These are phyloP conservation scores for Kurtzmaniella quercitrusa DNA, from an alignment of 1,139 yeast genomes.

Conservation along the genomic window DNA sequence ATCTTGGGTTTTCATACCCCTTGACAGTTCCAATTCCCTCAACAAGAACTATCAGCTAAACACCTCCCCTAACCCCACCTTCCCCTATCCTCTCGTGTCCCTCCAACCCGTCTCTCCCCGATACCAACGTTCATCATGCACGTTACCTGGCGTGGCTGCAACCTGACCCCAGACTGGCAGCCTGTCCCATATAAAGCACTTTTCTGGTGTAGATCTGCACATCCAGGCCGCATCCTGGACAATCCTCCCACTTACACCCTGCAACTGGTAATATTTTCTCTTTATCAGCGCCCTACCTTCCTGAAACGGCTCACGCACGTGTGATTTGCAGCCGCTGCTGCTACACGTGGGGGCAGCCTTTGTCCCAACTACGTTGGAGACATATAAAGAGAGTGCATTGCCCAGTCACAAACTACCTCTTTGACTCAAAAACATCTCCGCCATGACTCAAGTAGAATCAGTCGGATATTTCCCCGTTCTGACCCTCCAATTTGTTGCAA, in stretches of 20 bases:
- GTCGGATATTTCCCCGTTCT: constrained; percentile 6
- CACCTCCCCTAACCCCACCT: too few species aligned
- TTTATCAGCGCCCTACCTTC: not conserved
- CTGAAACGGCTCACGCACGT: constrained; percentile 1
- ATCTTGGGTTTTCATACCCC: too few species aligned
- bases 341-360: constrained; percentile 1
- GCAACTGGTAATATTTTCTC: not conserved
- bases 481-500: constrained; percentile 4
- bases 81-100: too few species aligned
- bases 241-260: not conserved
- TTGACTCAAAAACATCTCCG: not conserved
- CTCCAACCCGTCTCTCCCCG: not conserved
- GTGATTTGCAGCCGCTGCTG: constrained; percentile 1
- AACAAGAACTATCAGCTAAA: too few species aligned
- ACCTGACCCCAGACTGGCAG: not conserved
- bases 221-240: not conserved
- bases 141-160: not conserved
- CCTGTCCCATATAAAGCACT: not conserved
- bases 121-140: not conserved
- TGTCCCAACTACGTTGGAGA: not conserved
- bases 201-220: not conserved
- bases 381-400: not conserved
- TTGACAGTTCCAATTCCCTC: too few species aligned
- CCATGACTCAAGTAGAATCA: constrained; percentile 6
- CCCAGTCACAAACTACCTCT: not conserved